Evolutionary conservation across 176 grass and related monocot genomes (phyloP).

Genomic region (Juncus effusus): DNA sequence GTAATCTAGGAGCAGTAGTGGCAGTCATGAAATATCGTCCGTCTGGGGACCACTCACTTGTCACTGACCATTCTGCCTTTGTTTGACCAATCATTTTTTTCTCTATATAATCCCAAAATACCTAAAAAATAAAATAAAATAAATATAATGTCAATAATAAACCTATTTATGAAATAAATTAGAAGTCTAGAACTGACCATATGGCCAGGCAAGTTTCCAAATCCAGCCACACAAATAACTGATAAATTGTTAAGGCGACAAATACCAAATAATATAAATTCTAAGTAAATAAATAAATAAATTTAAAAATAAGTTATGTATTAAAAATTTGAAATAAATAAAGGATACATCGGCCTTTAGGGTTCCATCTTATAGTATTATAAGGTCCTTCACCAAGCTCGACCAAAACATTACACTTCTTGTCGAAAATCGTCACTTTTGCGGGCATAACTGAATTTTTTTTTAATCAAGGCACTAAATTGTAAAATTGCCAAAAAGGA

Average conservation of each 20-base stretch:
- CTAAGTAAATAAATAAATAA: no score
- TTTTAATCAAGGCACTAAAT: constrained; percentile 40
- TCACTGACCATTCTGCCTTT: constrained; percentile 92
- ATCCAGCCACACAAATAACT: constrained; percentile 89
- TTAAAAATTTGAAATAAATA: neutral
- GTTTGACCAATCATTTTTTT: constrained; percentile 77
- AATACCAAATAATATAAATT: neutral
- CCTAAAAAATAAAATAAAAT: constrained; percentile 32
- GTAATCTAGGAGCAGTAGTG: constrained; percentile 88
- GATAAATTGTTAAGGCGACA: constrained; percentile 50
- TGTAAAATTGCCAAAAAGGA: constrained; percentile 18
- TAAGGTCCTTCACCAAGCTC: constrained; percentile 94
- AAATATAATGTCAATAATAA: neutral
- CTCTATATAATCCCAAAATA: constrained; percentile 86
- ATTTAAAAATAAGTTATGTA: neutral
- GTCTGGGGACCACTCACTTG: constrained; percentile 94
- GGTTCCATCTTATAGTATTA: constrained; percentile 97
- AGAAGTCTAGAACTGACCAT: constrained; percentile 52
- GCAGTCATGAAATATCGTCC: constrained; percentile 91
- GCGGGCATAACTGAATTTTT: constrained; percentile 66
- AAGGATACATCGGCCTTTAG: constrained; percentile 90
- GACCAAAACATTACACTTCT: constrained; percentile 77
- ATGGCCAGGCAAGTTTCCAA: constrained; percentile 95
- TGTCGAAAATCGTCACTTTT: constrained; percentile 81
- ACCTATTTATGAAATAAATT: neutral